These are phyloP conservation scores for Aspergillus persii DNA, from an alignment of 2,329 filamentous ascomycete genomes.

Conservation along the genomic window DNA sequence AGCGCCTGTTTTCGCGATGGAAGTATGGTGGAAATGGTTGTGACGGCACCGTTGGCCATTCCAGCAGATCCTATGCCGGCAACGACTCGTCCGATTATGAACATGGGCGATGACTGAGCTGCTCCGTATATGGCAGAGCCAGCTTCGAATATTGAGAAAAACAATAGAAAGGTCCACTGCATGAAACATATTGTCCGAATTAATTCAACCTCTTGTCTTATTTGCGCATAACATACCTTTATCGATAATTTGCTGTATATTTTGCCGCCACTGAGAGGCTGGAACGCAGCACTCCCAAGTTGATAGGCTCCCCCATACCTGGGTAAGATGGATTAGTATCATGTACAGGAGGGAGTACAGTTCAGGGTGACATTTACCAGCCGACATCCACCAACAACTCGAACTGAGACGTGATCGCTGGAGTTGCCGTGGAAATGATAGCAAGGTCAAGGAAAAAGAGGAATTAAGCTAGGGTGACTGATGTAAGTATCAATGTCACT, in stretches of 20 bases:
- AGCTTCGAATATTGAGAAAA: slow-evolving; percentile 29
- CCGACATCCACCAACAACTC: slow-evolving; percentile 24
- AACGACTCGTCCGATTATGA: slow-evolving; percentile 27
- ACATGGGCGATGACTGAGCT: slow-evolving; percentile 25
- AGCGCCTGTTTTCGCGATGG: slow-evolving; percentile 16
- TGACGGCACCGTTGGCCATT: slow-evolving; percentile 18
- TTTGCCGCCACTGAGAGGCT: slow-evolving; percentile 27
- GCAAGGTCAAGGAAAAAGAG: slow-evolving; percentile 19
- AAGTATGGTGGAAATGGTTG: slow-evolving; percentile 16
- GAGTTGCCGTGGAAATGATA: slow-evolving; percentile 23
- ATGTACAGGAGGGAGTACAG: too few relatives aligned
- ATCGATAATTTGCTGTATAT: slow-evolving; percentile 23
- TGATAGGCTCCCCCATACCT: slow-evolving; percentile 25
- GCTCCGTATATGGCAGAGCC: slow-evolving; percentile 25
- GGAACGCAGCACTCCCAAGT: slow-evolving; percentile 23
- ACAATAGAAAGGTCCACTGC: slow-evolving; percentile 31
- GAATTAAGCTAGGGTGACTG: slow-evolving; percentile 25
- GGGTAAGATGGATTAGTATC: background rate
- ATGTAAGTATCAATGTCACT: slow-evolving; percentile 19
- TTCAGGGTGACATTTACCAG: background rate
- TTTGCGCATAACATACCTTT: too few relatives aligned
- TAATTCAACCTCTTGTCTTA: too few relatives aligned
- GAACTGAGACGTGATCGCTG: slow-evolving; percentile 24
- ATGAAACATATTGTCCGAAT: background rate
- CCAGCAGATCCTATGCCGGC: slow-evolving; percentile 26